A percentile compares a stretch with the other conserved stretches of the same genome.
These are phyloP conservation scores for Emericellopsis cladophorae DNA, from an alignment of 2,329 filamentous ascomycete species.

Conservation along the genomic window DNA sequence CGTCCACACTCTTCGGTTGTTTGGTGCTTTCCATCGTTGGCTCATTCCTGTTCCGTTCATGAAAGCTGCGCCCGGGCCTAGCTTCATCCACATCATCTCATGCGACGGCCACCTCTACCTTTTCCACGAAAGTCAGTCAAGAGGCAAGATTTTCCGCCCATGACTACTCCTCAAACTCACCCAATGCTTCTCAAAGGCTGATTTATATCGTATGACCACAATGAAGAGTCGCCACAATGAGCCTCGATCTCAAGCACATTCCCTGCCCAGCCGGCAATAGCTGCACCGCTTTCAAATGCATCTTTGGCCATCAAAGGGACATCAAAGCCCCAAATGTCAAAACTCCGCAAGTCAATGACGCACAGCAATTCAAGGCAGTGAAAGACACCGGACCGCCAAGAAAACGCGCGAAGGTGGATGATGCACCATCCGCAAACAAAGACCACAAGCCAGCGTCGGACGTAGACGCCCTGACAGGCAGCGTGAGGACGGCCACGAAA, in stretches of 20 bases:
- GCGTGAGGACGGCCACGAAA: constrained; percentile 11
- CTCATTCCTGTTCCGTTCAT: no score
- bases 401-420: constrained; percentile 1
- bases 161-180: no score
- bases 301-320: constrained; percentile 31
- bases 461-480: constrained; percentile 2
- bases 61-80: no score
- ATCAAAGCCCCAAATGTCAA: constrained; percentile 4
- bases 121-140: no score
- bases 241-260: constrained; percentile 31
- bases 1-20: no score
- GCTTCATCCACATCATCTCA: no score
- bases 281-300: constrained; percentile 36
- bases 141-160: no score
- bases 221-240: constrained; percentile 12
- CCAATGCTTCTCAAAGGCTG: no score
- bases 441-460: not conserved
- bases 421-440: not conserved
- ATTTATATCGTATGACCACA: no score
- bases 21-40: no score
- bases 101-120: no score
- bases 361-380: not conserved
- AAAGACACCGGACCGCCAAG: not conserved
- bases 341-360: not conserved
- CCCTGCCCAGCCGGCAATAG: constrained; percentile 34